Conservation (phyloP, 768 basidiomycete genomes). For the Bullera alba region DNA sequence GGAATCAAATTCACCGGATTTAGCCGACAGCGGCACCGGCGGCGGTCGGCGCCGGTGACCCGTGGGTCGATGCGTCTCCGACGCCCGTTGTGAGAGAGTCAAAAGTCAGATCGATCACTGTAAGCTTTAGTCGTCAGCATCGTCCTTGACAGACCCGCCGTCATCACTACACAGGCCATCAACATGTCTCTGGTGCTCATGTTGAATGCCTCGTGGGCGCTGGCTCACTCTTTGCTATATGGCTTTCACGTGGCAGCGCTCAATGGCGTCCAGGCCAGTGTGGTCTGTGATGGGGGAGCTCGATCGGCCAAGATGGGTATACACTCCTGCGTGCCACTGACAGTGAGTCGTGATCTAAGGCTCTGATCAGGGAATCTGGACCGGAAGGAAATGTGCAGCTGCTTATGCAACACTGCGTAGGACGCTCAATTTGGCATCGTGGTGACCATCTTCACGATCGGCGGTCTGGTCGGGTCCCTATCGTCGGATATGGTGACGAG, state of each 20-base stretch:
- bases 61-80: no score
- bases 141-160: no score
- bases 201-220: constrained; percentile 7
- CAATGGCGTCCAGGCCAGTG: constrained; percentile 66
- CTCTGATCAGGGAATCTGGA: background rate
- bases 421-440: constrained; percentile 61
- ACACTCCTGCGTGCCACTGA: constrained; percentile 11
- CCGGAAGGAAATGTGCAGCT: no score
- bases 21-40: no score
- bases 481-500: constrained; percentile 11
- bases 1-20: no score
- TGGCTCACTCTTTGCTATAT: constrained; percentile 42
- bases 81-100: no score
- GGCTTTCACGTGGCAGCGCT: constrained; percentile 85
- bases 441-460: constrained; percentile 74
- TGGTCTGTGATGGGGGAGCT: constrained; percentile 8
- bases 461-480: constrained; percentile 63
- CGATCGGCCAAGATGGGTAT: background rate
- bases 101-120: background rate
- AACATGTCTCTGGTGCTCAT: background rate
- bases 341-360: no score
- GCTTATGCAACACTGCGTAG: no score
- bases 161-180: background rate
- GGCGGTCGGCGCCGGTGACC: no score
- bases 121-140: background rate